Evolutionary conservation across 441 rosid species (phyloP), one percentile per base, ranked within the genome.

Genomic region (Rhodomyrtus psidioides): DNA sequence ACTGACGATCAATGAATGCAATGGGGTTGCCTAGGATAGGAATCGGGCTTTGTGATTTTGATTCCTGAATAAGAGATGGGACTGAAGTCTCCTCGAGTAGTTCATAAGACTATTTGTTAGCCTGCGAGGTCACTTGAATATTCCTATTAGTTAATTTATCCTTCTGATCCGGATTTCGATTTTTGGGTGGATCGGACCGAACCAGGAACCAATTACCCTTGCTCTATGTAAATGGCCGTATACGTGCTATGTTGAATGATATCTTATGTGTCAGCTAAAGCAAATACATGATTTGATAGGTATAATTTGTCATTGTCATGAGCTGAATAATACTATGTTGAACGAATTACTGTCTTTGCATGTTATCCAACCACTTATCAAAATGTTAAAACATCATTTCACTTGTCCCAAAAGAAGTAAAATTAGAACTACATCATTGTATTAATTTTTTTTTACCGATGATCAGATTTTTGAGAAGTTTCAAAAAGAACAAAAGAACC

Each of bases 1-100:
- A 55, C 86, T 93, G 88, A 83, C 83, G 75, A 62, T 23, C 84
- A 89, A 89, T 86, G 93, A 86, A 4, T 82, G 83, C 57, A 44
- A 87, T 57, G 85, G 65, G 53, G 83, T 82, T 87, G 84, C 56
- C 84, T 89, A 85, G 76, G 54, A 81, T 62, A 30, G 26, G 1
- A 30, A 26, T 44, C 76, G 24, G 0, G 76, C 6, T 30, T 0
- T 62, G 76, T 17, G 76, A 30, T 17, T 19, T 12, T 9, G 76
- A 30, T 44, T 62, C 4, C 74, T 30, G 9, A 62, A 17, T 30
- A 30, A 30, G 13, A 30, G 76, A 62, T 30, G 46, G 39, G 2
- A 27, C 21, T 14, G 17, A n/a, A 60, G 3, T 60, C 39, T 60
- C 39, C 39, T 27, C 0, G 10, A 27, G 34, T 59, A 59, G 27